Base-by-base conservation (phyloP, 169 alveolate genomes). In the Neospora caninum region DNA sequence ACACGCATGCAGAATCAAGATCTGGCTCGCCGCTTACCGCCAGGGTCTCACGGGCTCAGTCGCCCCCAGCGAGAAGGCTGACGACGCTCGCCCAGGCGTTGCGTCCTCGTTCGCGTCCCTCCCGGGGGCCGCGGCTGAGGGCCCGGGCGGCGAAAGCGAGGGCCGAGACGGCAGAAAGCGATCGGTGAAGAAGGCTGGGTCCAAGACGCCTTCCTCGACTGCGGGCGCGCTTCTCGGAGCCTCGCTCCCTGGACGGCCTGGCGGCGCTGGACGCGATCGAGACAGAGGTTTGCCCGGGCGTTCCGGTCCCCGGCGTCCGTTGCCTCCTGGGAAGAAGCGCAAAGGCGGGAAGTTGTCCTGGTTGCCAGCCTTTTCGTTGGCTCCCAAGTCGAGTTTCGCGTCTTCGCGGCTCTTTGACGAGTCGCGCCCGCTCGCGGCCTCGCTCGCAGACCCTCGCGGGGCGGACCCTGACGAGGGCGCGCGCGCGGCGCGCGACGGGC, bases 1-100 rank as follows among this genome's bases (percentile, higher is more conserved):
- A 2, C 96, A 95, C 58, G 97, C 97, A 0, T 78, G 95, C n/a
- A 92, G 97, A 31, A 91, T 96, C 64, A 88, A 93, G 82, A 70
- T 96, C n/a, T 94, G 96, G 96, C 95, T 96, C 2, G 95, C 93
- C 20, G 95, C 95, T n/a, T 34, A 42, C 41, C 70, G 88, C 4
- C 94, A 95, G 93, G 95, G 88, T 7, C 88, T 92, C 25, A 80
- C 94, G 22, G 83, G 91, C n/a, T 84, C 31, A 6, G 58, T 49
- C 58, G 88, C 88, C 27, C 45, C 49, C 27, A 78, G 45, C 41
- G 91, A 31, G 39, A 39, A 27, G 45, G 89, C 89, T 0, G 92
- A 49, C 58, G 58, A 13, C 58, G 58, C 58, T 13, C 67, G 0
- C 36, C 36, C 1, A 34, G 91, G 49, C 22, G 41, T 84, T n/a